phyloP scores from a whole-genome alignment of 208 protist genomes.

The Balamuthia mandrillaris region DNA sequence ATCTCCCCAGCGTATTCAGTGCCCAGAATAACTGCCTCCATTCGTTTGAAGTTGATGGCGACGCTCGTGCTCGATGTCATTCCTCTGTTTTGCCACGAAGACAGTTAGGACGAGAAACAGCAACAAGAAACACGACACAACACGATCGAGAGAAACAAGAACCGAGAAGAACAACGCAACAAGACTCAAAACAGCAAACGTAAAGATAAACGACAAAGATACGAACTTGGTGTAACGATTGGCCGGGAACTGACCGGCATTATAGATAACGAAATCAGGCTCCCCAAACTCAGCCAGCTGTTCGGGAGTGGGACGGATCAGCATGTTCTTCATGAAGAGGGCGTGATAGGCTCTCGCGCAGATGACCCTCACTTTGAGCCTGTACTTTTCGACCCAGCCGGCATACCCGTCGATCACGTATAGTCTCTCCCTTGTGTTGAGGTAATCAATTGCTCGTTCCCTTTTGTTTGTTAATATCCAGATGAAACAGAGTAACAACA shows the following conservation, averaged over 20 bases:
- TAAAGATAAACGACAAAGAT: constrained; percentile 64
- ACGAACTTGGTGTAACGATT: constrained; percentile 84
- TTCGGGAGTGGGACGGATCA: constrained; percentile 85
- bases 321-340: constrained; percentile 94
- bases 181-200: neutral
- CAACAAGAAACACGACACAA: neutral
- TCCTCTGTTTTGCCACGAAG: too few relatives aligned
- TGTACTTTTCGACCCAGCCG: constrained; percentile 84
- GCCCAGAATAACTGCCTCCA: constrained; percentile 90
- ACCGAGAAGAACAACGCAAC: neutral
- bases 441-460: constrained; percentile 86
- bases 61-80: constrained; percentile 79
- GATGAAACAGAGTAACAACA: neutral
- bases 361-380: constrained; percentile 88
- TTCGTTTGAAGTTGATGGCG: constrained; percentile 78
- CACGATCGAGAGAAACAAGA: neutral
- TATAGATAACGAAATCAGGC: constrained; percentile 92
- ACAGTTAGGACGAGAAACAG: too few relatives aligned
- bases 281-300: constrained; percentile 86
- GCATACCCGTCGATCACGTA: constrained; percentile 91
- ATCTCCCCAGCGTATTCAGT: constrained; percentile 95
- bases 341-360: constrained; percentile 89
- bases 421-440: constrained; percentile 83
- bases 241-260: constrained; percentile 84
- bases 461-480: constrained; percentile 58